Evolutionary conservation across 2,329 filamentous ascomycete genomes (phyloP), one percentile per base, ranked within the genome.

Genomic region (Sclerotinia glacialis): DNA sequence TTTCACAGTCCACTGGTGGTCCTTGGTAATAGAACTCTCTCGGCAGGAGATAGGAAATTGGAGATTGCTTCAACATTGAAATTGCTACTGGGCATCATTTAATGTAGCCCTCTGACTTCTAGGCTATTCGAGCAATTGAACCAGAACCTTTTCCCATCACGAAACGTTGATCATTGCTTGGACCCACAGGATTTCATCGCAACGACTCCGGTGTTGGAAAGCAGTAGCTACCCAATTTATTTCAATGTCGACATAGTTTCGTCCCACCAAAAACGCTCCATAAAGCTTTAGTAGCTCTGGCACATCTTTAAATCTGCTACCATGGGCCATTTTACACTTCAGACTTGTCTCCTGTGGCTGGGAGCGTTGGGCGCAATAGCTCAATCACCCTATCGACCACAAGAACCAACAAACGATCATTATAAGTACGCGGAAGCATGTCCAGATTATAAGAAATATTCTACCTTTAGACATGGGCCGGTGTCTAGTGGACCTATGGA

Each of bases 401-500:
- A 67, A 58, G 52, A 50, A 31, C 46, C 47, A 34, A 47, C 55
- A 7, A 55, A 55, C n/a, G 49, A 66, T 54, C 11, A 42, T 26
- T 44, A 65, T 42, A 42, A 63, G 16, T 73, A 74, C 64, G 52
- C 64, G 14, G 69, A 70, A 49, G 75, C 75, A 42, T 77, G 76
- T 69, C 76, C 76, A 23, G 75, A 77, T 66, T 77, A 76, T 37
- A 76, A 73, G 69, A 73, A 70, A 73, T 77, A 77, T 68, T 72
- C 75, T 26, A 69, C 70, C 12, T 50, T 54, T 11, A 3, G 14
- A 69, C 96, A 93, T 77, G 83, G 83, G 26, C 95, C 95, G 0
- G 85, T 89, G 69, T 97, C 92, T 77, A 82, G 88, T 26, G 95
- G 95, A 0, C 89, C 90, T 5, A 83, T 96, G 74, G 82, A 83